Conservation (phyloP, 129 eudicot genomes). For the Deinandra increscens region DNA sequence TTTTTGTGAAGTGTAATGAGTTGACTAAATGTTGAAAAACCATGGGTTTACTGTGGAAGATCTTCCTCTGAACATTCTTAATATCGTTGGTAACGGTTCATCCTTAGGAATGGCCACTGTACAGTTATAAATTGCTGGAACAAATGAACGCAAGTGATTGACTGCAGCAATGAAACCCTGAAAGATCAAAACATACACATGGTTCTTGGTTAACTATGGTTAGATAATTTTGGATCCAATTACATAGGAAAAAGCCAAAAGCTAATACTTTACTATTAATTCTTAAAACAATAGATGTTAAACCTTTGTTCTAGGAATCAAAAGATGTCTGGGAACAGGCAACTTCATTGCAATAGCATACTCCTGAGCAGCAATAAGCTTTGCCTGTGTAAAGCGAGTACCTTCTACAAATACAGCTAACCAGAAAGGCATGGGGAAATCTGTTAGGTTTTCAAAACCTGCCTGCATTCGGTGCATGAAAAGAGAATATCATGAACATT, state of each 20-base stretch:
- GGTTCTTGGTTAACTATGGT: neutral
- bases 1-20: neutral
- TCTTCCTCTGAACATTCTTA: constrained; percentile 55
- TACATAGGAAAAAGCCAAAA: neutral
- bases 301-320: constrained; percentile 79
- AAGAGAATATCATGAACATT: constrained; percentile 1
- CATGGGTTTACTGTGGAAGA: constrained; percentile 60
- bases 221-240: constrained; percentile 12
- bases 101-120: constrained; percentile 59
- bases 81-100: constrained; percentile 53
- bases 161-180: constrained; percentile 73
- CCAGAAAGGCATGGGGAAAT: constrained; percentile 74
- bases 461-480: constrained; percentile 36
- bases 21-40: constrained; percentile 1
- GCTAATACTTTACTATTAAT: too few relatives aligned
- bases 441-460: constrained; percentile 44
- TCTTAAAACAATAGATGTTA: neutral
- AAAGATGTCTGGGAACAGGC: constrained; percentile 64
- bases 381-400: constrained; percentile 73
- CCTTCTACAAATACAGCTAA: constrained; percentile 82
- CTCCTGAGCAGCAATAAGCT: constrained; percentile 66
- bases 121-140: constrained; percentile 65
- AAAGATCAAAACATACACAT: constrained; percentile 9
- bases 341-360: constrained; percentile 57
- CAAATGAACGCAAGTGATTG: constrained; percentile 58